Base-by-base conservation (phyloP, 1,284 basidiomycete genomes). In the Apiotrichum gracile region DNA sequence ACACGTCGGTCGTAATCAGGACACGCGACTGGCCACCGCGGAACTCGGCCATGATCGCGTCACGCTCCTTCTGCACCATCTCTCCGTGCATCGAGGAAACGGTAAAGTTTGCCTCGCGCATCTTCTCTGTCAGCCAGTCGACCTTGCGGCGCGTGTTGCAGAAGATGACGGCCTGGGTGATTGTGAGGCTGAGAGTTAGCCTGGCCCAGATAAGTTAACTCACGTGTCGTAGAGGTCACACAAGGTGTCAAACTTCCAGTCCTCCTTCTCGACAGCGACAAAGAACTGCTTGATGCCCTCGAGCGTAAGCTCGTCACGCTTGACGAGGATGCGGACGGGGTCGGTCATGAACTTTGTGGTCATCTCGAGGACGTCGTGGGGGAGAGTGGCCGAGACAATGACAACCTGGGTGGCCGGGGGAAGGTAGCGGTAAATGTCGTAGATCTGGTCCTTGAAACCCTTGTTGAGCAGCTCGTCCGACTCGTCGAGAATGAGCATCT, bases 251-350 rank as follows among this genome's bases (percentile, higher is more conserved):
- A 97, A 94, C 75, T 99, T 99, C 94, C 94, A 98, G 69, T 99
- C 96, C 76, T 98, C 96, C 80, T 97, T 97, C 78, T 99, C 96
- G 53, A 98, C 94, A 26, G 94, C 94, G 41, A 99, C 92, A 77
- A 97, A 98, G 82, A 99, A 99, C 73, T 99, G 96, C 76, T 97
- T 98, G 81, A 99, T 99, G 24, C 96, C 94, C 75, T 99, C 96
- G 51, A 99, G 81, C 45, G 96, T 98, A 80, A 99, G 82, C 77
- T 99, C 96, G 74, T 99, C 96, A 85, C 94, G 92, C 81, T 98
- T 97, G 75, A 98, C 96, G 60, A 98, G 86, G 69, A 99, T 97
- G 51, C 94, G 87, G 66, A 98, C 90, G 9, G 75, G 75, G 73
- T 99, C 94, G 46, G 91, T 97, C 96, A 98, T 99, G 81, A 98